Conservation (phyloP, 2,329 filamentous ascomycete genomes). For the Aaosphaeria pasadenensis region DNA sequence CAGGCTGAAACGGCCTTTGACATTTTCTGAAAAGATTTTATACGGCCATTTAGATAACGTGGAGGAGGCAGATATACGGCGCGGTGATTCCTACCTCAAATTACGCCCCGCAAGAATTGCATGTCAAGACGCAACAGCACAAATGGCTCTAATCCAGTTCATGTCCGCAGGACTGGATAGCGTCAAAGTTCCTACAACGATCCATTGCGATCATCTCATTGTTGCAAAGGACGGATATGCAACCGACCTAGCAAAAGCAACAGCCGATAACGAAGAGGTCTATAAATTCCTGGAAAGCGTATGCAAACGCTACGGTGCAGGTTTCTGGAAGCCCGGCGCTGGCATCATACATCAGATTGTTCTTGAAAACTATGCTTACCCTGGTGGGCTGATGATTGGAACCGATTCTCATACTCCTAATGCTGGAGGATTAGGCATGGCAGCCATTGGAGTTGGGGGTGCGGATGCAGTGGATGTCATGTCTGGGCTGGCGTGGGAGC, state of each 20-base stretch:
- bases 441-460: conserved; percentile 93
- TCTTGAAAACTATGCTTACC: conserved; percentile 98
- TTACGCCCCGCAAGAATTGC: conserved; percentile 95
- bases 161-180: conserved; percentile 97
- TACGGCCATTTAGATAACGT: conserved; percentile 99
- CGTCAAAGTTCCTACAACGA: conserved; percentile 89
- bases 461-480: conserved; percentile 98
- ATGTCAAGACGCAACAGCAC: conserved; percentile 98
- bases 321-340: conserved; percentile 98
- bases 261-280: conserved; percentile 97
- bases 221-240: conserved; percentile 90
- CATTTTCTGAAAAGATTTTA: conserved; percentile 96
- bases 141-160: conserved; percentile 99
- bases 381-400: conserved; percentile 94
- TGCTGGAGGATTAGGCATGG: conserved; percentile 92
- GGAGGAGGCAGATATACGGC: conserved; percentile 92
- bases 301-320: conserved; percentile 99
- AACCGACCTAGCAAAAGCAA: conserved; percentile 88
- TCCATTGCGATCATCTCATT: conserved; percentile 99
- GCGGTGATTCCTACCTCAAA: conserved; percentile 92
- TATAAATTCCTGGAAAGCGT: conserved; percentile 94
- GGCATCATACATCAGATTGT: conserved; percentile 99
- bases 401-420: conserved; percentile 98
- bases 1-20: conserved; percentile 85
- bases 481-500: conserved; percentile 93